These are phyloP conservation scores for Komagataella ulmi DNA, from an alignment of 805 yeast genomes.

Conservation along the genomic window DNA sequence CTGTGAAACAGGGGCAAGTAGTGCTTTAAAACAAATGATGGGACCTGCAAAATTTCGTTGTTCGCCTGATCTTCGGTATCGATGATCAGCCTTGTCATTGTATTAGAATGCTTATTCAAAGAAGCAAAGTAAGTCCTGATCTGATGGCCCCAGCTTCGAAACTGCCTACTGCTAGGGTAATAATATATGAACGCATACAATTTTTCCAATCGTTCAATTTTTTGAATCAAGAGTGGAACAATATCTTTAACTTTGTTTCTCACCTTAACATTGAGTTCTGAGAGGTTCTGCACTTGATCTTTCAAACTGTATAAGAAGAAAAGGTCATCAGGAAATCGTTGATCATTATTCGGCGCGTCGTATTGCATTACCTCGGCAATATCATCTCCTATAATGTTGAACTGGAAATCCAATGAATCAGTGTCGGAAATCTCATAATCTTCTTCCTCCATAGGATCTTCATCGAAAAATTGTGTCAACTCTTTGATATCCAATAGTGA, in stretches of 20 bases:
- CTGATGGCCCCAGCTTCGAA: conserved; percentile 3
- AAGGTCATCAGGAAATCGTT: conserved; percentile 5
- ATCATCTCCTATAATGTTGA: conserved; percentile 5
- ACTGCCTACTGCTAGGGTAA: conserved; percentile 6
- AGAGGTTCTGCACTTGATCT: background rate
- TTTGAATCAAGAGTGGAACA: conserved; percentile 6
- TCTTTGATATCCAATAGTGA: conserved; percentile 10
- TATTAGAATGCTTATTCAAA: conserved; percentile 4
- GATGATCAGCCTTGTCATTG: conserved; percentile 8
- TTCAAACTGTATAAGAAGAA: conserved; percentile 5
- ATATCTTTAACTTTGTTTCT: conserved; percentile 8
- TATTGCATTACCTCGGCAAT: conserved; percentile 4
- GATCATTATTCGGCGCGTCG: conserved; percentile 6
- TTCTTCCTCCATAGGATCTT: background rate
- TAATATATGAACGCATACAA: conserved; percentile 10
- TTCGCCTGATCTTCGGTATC: conserved; percentile 6
- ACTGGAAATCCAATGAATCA: background rate
- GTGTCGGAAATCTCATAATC: background rate
- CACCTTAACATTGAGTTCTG: conserved; percentile 8
- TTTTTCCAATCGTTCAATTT: conserved; percentile 5
- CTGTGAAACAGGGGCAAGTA: conserved; percentile 5
- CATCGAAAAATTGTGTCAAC: background rate
- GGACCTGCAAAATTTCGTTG: conserved; percentile 3
- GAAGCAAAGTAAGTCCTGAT: conserved; percentile 4
- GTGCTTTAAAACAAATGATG: conserved; percentile 3